Evolutionary conservation across 306 rosid genomes (phyloP).

Genomic region (Vicia sativa): DNA sequence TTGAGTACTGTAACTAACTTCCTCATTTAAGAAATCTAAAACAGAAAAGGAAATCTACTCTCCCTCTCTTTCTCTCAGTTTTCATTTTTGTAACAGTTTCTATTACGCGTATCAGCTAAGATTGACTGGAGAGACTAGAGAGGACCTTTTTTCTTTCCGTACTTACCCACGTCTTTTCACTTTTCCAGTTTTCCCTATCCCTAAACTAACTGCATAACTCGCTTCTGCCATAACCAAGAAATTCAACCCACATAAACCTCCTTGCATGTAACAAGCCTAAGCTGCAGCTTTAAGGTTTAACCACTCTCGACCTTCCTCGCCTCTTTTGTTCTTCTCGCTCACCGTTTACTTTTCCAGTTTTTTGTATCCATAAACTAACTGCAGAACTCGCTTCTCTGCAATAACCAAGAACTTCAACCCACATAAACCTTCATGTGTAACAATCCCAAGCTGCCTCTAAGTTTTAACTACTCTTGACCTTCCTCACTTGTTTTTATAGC

Average conservation of each 20-base stretch:
- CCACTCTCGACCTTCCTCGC: not conserved
- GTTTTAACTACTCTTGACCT: not conserved
- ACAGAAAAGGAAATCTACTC: too few relatives aligned
- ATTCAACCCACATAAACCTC: not conserved
- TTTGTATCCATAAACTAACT: not conserved
- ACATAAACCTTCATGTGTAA: not conserved
- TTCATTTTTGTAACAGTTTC: too few relatives aligned
- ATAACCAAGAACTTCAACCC: not conserved
- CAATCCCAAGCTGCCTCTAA: not conserved
- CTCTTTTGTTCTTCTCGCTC: not conserved
- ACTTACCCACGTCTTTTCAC: not conserved
- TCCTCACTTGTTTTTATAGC: not conserved
- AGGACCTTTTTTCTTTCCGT: not conserved
- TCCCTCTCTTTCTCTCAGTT: too few relatives aligned
- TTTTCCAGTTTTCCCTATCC: conserved; percentile 1
- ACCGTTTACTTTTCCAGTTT: not conserved
- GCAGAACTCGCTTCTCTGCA: not conserved
- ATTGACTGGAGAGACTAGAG: not conserved
- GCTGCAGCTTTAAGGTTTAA: not conserved
- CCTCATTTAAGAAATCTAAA: too few relatives aligned
- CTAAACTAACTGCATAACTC: not conserved
- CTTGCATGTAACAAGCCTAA: not conserved
- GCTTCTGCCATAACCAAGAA: not conserved
- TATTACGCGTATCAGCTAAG: not conserved
- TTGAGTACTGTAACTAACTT: too few relatives aligned